phyloP scores from a whole-genome alignment of 2,329 filamentous ascomycete species.

The Podosphaera xanthii region DNA sequence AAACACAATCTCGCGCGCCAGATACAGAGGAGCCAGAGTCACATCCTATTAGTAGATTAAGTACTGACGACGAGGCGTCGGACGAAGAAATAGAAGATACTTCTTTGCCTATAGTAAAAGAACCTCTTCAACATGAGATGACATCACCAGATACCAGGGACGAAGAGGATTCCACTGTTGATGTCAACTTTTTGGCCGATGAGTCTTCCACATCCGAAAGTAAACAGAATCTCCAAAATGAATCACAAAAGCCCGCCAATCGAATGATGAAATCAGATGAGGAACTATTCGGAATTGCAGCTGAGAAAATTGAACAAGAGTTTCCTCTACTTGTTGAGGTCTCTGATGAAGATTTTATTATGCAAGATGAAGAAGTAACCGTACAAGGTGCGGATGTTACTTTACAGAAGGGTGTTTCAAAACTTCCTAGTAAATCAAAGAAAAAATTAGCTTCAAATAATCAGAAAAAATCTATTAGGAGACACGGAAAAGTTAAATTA shows the following conservation, averaged over 20 bases:
- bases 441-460: slow-evolving; percentile 39
- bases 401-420: slow-evolving; percentile 23
- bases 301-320: slow-evolving; percentile 28
- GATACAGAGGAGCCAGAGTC: slow-evolving; percentile 78
- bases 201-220: slow-evolving; percentile 45
- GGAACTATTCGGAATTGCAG: slow-evolving; percentile 46
- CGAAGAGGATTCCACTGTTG: slow-evolving; percentile 42
- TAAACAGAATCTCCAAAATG: slow-evolving; percentile 28
- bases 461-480: slow-evolving; percentile 16
- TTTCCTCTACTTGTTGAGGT: slow-evolving; percentile 19
- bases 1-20: slow-evolving; percentile 37
- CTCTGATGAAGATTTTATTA: slow-evolving; percentile 24
- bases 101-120: slow-evolving; percentile 2
- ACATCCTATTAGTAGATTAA: slow-evolving; percentile 53
- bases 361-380: slow-evolving; percentile 25
- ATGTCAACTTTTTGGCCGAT: slow-evolving; percentile 16
- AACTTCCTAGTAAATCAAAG: slow-evolving; percentile 31
- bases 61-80: slow-evolving; percentile 29
- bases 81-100: slow-evolving; percentile 12
- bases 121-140: slow-evolving; percentile 6
- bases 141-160: slow-evolving; percentile 25
- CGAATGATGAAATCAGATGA: slow-evolving; percentile 63
- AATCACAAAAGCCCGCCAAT: slow-evolving; percentile 49
- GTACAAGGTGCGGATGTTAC: slow-evolving; percentile 18
- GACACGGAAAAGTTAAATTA: slow-evolving; percentile 54